These are phyloP conservation scores for Chaetothyriales sp. DNA, from an alignment of 2,329 filamentous ascomycete species.

Conservation along the genomic window DNA sequence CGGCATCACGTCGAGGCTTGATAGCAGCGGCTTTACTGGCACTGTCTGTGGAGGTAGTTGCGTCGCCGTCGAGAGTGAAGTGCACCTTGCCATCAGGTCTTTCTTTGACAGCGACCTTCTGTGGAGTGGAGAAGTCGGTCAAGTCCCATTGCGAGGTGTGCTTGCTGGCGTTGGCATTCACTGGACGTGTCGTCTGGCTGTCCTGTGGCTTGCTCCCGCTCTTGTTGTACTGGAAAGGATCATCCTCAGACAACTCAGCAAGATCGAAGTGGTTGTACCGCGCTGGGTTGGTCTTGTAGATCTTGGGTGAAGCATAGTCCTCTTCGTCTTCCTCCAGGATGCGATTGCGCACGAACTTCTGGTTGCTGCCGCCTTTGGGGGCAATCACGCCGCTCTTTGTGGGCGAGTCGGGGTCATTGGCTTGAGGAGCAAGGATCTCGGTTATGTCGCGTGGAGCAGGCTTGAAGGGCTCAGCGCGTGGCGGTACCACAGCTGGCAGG, in stretches of 20 bases:
- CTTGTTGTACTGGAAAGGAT: conserved; percentile 16
- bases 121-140: conserved; percentile 70
- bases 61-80: conserved; percentile 49
- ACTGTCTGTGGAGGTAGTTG: conserved; percentile 20
- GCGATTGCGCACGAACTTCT: conserved; percentile 37
- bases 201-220: conserved; percentile 17
- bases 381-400: conserved; percentile 20
- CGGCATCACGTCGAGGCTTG: conserved; percentile 59
- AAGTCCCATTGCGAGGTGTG: conserved; percentile 72
- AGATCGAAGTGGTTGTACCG: conserved; percentile 83
- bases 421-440: conserved; percentile 49
- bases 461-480: conserved; percentile 52
- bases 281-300: conserved; percentile 51
- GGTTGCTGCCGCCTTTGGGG: conserved; percentile 34
- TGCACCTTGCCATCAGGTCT: conserved; percentile 58
- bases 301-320: conserved; percentile 34
- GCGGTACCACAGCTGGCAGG: conserved; percentile 50
- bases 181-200: conserved; percentile 2
- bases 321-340: conserved; percentile 37
- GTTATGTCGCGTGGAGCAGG: conserved; percentile 50
- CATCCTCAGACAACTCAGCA: conserved; percentile 29
- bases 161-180: conserved; percentile 10
- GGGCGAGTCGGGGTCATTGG: conserved; percentile 18
- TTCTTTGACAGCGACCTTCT: conserved; percentile 52
- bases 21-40: conserved; percentile 28